Percentiles rank a stretch among this genome's conserved stretches.
These are phyloP conservation scores for Jaapia argillacea DNA, from an alignment of 768 basidiomycete species.

Conservation along the genomic window DNA sequence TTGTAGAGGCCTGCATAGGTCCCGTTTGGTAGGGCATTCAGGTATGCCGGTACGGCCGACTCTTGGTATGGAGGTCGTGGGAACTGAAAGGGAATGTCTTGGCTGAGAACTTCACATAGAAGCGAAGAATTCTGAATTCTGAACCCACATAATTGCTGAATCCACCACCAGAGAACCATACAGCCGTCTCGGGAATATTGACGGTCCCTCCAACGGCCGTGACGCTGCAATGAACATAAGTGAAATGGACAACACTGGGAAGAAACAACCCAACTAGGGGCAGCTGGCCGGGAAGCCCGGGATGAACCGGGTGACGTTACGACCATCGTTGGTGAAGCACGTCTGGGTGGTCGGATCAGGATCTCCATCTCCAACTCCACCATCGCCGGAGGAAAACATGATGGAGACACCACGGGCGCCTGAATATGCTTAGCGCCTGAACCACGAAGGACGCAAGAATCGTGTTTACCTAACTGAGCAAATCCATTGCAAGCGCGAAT, in stretches of 20 bases:
- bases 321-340: slow-evolving; percentile 52
- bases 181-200: slow-evolving; percentile 48
- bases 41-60: slow-evolving; percentile 29
- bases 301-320: slow-evolving; percentile 40
- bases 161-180: slow-evolving; percentile 59
- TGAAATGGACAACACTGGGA: not conserved
- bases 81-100: no score
- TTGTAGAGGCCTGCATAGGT: slow-evolving; percentile 55
- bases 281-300: slow-evolving; percentile 49
- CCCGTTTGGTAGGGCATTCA: slow-evolving; percentile 32
- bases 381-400: slow-evolving; percentile 57
- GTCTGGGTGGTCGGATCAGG: slow-evolving; percentile 37
- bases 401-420: slow-evolving; percentile 60
- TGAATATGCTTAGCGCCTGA: slow-evolving; percentile 14
- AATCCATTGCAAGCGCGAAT: not conserved
- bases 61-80: slow-evolving; percentile 44
- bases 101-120: no score
- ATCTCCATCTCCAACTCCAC: slow-evolving; percentile 61
- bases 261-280: slow-evolving; percentile 18
- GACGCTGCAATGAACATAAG: slow-evolving; percentile 30
- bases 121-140: no score
- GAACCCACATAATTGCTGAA: slow-evolving; percentile 62
- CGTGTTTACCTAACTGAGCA: not conserved
- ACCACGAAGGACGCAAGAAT: not conserved
- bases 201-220: slow-evolving; percentile 64